Percentiles rank a stretch among this genome's conserved stretches.
Evolutionary conservation across 768 basidiomycete species (phyloP).

Genomic region (Terana coerulea): DNA sequence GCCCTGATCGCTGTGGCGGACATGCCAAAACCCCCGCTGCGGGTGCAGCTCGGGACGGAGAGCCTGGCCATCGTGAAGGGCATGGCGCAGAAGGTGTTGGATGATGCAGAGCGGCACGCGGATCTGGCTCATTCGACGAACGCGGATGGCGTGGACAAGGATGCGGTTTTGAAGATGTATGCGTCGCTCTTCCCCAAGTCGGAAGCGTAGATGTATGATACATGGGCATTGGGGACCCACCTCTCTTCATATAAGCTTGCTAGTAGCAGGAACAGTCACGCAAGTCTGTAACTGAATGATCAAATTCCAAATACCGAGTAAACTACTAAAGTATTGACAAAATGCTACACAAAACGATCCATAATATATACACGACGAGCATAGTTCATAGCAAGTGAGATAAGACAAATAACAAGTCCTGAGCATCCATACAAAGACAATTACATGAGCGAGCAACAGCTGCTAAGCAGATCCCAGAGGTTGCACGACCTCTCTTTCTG

Average conservation of each 20-base stretch:
- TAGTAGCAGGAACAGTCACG: too few relatives aligned
- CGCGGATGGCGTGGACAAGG: conserved; percentile 11
- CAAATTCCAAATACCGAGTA: too few relatives aligned
- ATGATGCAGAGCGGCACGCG: conserved; percentile 11
- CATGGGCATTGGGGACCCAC: too few relatives aligned
- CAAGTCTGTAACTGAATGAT: too few relatives aligned
- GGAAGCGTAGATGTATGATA: too few relatives aligned
- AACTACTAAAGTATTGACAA: too few relatives aligned
- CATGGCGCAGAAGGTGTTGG: conserved; percentile 13
- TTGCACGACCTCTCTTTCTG: conserved; percentile 1
- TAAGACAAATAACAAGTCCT: too few relatives aligned
- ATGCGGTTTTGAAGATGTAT: conserved; percentile 1
- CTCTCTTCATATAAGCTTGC: too few relatives aligned
- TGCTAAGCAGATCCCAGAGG: conserved; percentile 3
- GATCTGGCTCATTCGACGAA: conserved; percentile 13
- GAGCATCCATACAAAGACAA: too few relatives aligned
- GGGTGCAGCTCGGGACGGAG: conserved; percentile 18
- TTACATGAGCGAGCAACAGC: conserved; percentile 5
- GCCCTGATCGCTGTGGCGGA: conserved; percentile 14
- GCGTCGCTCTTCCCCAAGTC: not conserved
- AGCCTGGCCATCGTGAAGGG: conserved; percentile 9
- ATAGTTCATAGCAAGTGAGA: too few relatives aligned
- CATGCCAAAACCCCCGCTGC: conserved; percentile 11
- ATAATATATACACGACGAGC: too few relatives aligned
- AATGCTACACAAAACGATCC: too few relatives aligned